A percentile compares a stretch with the other conserved stretches of the same genome.
These are phyloP conservation scores for Aspergillus japonicus DNA, from an alignment of 2,329 filamentous ascomycete genomes.

Conservation along the genomic window DNA sequence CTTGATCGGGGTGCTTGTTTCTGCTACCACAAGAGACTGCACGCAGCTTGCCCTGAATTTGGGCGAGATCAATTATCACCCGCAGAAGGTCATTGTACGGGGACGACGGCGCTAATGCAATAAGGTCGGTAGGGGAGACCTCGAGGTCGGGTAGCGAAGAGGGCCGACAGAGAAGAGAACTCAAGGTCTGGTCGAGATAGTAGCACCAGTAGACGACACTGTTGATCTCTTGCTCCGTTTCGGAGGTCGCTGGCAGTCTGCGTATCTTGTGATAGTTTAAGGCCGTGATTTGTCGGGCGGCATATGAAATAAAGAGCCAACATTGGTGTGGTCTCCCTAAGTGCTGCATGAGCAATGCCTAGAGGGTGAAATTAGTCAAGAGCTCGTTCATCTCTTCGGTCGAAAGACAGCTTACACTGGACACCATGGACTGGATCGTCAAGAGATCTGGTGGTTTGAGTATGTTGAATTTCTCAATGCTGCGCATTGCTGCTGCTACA, in stretches of 20 bases:
- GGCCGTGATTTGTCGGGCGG: slow-evolving; percentile 25
- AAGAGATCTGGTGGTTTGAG: slow-evolving; percentile 19
- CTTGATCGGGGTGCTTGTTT: not conserved
- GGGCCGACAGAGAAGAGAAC: slow-evolving; percentile 24
- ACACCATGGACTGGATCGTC: slow-evolving; percentile 25
- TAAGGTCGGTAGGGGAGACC: slow-evolving; percentile 9
- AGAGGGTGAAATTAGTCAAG: no score
- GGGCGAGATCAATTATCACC: slow-evolving; percentile 13
- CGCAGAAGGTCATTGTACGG: slow-evolving; percentile 11
- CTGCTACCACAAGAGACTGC: not conserved
- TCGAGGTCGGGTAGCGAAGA: slow-evolving; percentile 18
- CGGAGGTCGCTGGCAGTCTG: not conserved
- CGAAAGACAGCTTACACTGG: no score
- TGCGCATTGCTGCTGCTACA: slow-evolving; percentile 16
- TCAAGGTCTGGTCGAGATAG: slow-evolving; percentile 28
- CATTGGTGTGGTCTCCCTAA: slow-evolving; percentile 24
- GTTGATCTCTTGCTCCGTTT: slow-evolving; percentile 19
- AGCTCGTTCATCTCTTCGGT: no score
- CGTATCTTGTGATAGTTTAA: slow-evolving; percentile 23
- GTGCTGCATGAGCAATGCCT: slow-evolving; percentile 27
- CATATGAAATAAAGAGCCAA: slow-evolving; percentile 27
- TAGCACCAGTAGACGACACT: slow-evolving; percentile 29
- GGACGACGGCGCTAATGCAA: not conserved
- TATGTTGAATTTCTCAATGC: slow-evolving; percentile 20
- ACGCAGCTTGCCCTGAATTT: slow-evolving; percentile 13